Percentiles rank a stretch among this genome's conserved stretches.
phyloP scores from a whole-genome alignment of 192 early-diverging fungal genomes.

The Coemansia erecta region DNA sequence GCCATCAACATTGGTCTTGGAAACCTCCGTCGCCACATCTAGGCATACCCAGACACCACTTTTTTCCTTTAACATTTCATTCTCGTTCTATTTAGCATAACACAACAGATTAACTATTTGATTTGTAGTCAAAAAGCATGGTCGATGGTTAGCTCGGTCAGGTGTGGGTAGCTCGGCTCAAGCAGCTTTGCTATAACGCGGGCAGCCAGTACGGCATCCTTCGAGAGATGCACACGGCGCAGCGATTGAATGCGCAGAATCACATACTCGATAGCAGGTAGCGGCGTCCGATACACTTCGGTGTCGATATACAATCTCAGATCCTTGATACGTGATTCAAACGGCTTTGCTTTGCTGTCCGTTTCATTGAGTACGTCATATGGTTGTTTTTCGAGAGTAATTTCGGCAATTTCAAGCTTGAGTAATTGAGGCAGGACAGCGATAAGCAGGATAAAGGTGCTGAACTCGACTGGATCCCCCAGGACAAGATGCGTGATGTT shows the following conservation, averaged over 20 bases:
- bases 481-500: slow-evolving; percentile 2
- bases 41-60: not conserved
- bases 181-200: not conserved
- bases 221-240: not conserved
- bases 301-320: slow-evolving; percentile 1
- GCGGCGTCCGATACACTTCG: not conserved
- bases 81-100: not conserved
- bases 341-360: not conserved
- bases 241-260: slow-evolving; percentile 1
- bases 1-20: slow-evolving; percentile 49
- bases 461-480: slow-evolving; percentile 2
- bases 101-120: not conserved
- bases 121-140: not conserved
- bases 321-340: not conserved
- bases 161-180: not conserved
- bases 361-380: not conserved
- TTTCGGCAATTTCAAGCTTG: not conserved
- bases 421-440: not conserved
- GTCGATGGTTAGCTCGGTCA: not conserved
- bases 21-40: slow-evolving; percentile 40
- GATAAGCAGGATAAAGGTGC: not conserved
- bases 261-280: slow-evolving; percentile 1
- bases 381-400: not conserved
- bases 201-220: not conserved
- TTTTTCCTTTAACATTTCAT: not conserved